Evolutionary conservation across 495 filamentous ascomycete genomes (phyloP), one percentile per base, ranked within the genome.

Genomic region (Hyaloscypha finlandica): DNA sequence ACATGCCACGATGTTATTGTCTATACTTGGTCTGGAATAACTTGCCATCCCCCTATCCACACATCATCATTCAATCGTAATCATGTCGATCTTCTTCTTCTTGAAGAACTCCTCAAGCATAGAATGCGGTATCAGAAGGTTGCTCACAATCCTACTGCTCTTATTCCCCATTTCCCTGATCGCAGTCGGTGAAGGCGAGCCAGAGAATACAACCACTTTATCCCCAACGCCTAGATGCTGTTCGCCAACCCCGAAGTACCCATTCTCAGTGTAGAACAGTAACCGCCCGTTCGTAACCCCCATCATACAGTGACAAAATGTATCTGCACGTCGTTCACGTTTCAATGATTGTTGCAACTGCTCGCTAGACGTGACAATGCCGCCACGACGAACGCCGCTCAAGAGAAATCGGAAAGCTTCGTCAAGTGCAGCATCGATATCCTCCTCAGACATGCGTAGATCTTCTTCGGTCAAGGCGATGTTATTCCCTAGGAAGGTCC

Each of bases 41-140:
- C 25, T 25, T 25, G 25, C 2, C 1, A 25, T 25, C 25, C 25
- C 25, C 25, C 25, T 25, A 37, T 37, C 35, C 35, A 6, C 3
- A 37, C 12, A 12, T 37, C 8, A 37, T 12, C 12, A 37, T 37
- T 37, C 35, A 37, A 37, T 37, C 35, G 35, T 37, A 12, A 37
- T 37, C 12, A 3, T 37, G 8, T 6, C 35, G 12, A 37, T 37
- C 6, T 37, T 37, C 35, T 61, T 65, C 52, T 74, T 71, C n/a
- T 73, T 74, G 73, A 71, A 69, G 5, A 57, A 12, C n/a, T 57
- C 54, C 19, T 20, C 22, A 57, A 57, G 54, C 54, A 22, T 57
- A 6, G 22, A 6, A 30, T 57, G n/a, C 31, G 54, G 22, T 20
- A 57, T 14, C 12, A 57, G 22, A 14, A 57, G 16, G 25, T 57